phyloP scores from a whole-genome alignment of 441 rosid species.

The Populus hybrid region DNA sequence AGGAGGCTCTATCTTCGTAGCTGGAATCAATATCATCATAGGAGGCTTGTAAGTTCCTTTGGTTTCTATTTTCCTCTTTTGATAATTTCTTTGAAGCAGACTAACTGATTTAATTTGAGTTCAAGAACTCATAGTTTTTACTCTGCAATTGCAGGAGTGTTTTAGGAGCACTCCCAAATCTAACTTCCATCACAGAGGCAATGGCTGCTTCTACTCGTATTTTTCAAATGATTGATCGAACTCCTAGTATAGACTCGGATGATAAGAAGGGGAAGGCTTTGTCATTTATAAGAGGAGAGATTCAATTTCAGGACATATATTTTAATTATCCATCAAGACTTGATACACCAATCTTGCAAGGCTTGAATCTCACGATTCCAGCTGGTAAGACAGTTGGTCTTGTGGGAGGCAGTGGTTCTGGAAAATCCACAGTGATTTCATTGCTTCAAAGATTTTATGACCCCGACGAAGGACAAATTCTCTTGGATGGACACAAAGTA shows the following conservation, averaged over 20 bases:
- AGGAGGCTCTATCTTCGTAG: constrained; percentile 56
- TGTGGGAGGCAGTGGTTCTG: constrained; percentile 69
- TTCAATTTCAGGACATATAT: constrained; percentile 44
- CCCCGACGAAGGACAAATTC: constrained; percentile 50
- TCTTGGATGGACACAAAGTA: constrained; percentile 59
- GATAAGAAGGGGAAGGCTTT: constrained; percentile 62
- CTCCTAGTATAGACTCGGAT: constrained; percentile 51
- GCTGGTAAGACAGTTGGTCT: constrained; percentile 60
- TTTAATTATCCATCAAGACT: constrained; percentile 66
- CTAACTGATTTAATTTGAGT: background rate
- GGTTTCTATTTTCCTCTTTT: background rate
- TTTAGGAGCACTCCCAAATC: constrained; percentile 59
- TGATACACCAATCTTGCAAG: constrained; percentile 49
- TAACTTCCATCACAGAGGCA: constrained; percentile 60
- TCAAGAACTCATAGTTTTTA: constrained; percentile 7
- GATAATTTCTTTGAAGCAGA: background rate
- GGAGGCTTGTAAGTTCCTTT: constrained; percentile 55
- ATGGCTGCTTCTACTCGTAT: constrained; percentile 45
- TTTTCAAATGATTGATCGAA: constrained; percentile 46
- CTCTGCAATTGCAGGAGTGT: constrained; percentile 40
- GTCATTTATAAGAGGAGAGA: constrained; percentile 60
- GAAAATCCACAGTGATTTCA: constrained; percentile 59
- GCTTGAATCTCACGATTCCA: constrained; percentile 51
- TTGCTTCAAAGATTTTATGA: constrained; percentile 69
- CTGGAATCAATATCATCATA: constrained; percentile 63